Percentiles rank a stretch among this genome's conserved stretches.
These are phyloP conservation scores for Kwoniella europaea DNA, from an alignment of 768 basidiomycete species.

Conservation along the genomic window DNA sequence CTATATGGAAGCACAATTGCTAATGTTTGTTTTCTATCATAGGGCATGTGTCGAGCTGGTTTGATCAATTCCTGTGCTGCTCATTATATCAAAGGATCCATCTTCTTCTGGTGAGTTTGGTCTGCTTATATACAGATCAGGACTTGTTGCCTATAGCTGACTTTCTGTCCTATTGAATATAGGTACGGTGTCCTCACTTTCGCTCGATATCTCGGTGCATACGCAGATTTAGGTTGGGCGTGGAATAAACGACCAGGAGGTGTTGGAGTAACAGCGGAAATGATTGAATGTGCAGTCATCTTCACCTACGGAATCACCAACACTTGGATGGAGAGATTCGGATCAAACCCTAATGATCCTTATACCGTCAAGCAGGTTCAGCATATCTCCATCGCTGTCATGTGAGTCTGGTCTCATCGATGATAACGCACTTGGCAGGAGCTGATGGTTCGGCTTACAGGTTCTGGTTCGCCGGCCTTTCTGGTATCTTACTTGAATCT, in stretches of 20 bases:
- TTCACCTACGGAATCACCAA: conserved; percentile 88
- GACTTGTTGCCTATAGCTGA: not conserved
- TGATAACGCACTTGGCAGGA: not conserved
- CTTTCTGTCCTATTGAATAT: not conserved
- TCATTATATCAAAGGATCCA: conserved; percentile 82
- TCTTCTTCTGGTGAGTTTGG: conserved; percentile 72
- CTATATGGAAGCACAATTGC: not conserved
- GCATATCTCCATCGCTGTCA: conserved; percentile 83
- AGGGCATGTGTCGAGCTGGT: conserved; percentile 77
- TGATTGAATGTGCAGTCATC: conserved; percentile 63
- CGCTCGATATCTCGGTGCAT: conserved; percentile 91
- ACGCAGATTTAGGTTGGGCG: conserved; percentile 86
- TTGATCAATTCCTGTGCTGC: conserved; percentile 77
- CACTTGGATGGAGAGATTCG: conserved; percentile 97
- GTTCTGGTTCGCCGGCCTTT: conserved; percentile 91
- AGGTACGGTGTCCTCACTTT: conserved; percentile 82
- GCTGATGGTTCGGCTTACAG: conserved; percentile 60
- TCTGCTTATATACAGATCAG: not conserved
- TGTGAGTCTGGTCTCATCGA: conserved; percentile 52
- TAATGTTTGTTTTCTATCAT: not conserved
- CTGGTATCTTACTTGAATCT: conserved; percentile 89
- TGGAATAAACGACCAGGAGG: conserved; percentile 69
- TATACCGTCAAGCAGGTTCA: conserved; percentile 90
- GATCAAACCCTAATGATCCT: conserved; percentile 76
- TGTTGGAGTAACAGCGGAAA: conserved; percentile 54